A percentile compares a stretch with the other conserved stretches of the same genome.
These are phyloP conservation scores for Microbotryum intermedium DNA, from an alignment of 1,284 basidiomycete species.

Conservation along the genomic window DNA sequence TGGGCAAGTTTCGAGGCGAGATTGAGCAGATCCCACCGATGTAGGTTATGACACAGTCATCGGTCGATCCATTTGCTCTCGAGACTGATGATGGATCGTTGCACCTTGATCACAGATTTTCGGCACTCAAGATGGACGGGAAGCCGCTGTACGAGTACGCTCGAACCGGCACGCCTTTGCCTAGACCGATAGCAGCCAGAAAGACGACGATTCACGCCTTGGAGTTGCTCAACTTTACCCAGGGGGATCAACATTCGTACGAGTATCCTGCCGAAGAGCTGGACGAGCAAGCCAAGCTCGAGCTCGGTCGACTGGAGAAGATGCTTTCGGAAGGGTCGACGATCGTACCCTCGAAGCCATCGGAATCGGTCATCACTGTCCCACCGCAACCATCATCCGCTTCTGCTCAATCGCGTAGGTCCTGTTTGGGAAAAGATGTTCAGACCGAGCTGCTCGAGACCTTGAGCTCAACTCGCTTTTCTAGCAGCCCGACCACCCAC, in stretches of 20 bases:
- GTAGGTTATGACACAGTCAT: conserved; percentile 47
- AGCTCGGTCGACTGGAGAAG: conserved; percentile 54
- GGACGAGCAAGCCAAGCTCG: conserved; percentile 30
- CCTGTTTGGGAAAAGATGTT: too few relatives aligned
- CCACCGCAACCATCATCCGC: too few relatives aligned
- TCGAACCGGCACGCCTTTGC: conserved; percentile 75
- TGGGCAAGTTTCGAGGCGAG: conserved; percentile 74
- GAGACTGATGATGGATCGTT: neutral
- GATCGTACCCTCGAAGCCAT: conserved; percentile 42
- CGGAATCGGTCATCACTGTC: neutral
- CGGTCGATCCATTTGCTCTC: conserved; percentile 3
- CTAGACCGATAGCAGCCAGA: conserved; percentile 84
- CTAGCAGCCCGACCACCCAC: conserved; percentile 49
- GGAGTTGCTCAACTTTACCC: conserved; percentile 47
- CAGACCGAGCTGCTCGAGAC: too few relatives aligned
- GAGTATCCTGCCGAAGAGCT: conserved; percentile 21
- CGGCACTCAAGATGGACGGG: conserved; percentile 96
- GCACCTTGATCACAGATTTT: conserved; percentile 57
- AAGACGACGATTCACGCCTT: conserved; percentile 72
- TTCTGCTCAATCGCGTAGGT: too few relatives aligned
- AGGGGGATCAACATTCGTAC: conserved; percentile 30
- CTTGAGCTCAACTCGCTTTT: neutral
- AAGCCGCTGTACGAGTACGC: conserved; percentile 95
- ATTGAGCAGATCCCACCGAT: conserved; percentile 86
- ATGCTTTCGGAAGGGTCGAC: conserved; percentile 37